phyloP scores from a whole-genome alignment of 768 basidiomycete species.

The Phallus indusiatus region DNA sequence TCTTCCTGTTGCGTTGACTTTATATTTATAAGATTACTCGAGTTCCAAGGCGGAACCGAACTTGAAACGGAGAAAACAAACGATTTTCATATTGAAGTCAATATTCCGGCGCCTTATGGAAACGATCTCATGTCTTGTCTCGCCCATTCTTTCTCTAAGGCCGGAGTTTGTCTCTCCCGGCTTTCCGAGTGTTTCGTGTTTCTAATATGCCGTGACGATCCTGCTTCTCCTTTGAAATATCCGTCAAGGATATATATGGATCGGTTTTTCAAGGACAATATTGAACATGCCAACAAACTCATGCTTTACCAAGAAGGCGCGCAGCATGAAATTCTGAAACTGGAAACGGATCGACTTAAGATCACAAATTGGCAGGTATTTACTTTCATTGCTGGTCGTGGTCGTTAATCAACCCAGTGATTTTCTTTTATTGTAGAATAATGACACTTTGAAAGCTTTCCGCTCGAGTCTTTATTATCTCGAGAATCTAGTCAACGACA shows the following conservation, averaged over 20 bases:
- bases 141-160: conserved; percentile 1
- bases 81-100: background rate
- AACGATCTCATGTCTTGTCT: conserved; percentile 7
- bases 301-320: conserved; percentile 29
- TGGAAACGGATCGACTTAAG: conserved; percentile 34
- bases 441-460: conserved; percentile 55
- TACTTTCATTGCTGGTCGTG: conserved; percentile 8
- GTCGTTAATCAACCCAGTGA: background rate
- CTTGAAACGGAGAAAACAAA: background rate
- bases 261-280: conserved; percentile 54
- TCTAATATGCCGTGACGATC: conserved; percentile 1
- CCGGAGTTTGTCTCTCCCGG: background rate
- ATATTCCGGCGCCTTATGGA: background rate
- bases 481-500: conserved; percentile 49
- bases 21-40: background rate
- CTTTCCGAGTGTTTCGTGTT: conserved; percentile 5
- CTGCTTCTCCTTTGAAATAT: conserved; percentile 34
- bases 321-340: conserved; percentile 35
- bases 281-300: conserved; percentile 32
- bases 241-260: conserved; percentile 65
- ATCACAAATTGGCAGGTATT: conserved; percentile 51
- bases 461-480: conserved; percentile 59
- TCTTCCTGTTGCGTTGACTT: background rate
- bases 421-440: conserved; percentile 31
- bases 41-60: conserved; percentile 4